A percentile compares a stretch with the other conserved stretches of the same genome.
phyloP scores from a whole-genome alignment of 345 rosid species.

The Salix purpurea region DNA sequence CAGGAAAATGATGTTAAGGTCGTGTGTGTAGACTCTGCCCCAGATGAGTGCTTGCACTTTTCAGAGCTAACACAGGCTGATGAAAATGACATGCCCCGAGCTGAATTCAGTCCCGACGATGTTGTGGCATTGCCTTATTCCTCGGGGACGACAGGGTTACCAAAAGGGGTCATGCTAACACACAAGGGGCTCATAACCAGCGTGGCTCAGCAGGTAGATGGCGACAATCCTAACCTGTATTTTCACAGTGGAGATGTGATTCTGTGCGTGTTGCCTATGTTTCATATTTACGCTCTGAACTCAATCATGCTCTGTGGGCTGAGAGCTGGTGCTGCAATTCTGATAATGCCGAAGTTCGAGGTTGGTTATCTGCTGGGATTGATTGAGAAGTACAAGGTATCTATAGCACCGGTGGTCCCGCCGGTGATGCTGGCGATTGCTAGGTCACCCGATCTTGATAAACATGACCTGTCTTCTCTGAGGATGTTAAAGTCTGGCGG shows the following conservation, averaged over 20 bases:
- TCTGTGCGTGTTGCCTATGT: slow-evolving; percentile 71
- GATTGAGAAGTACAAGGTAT: slow-evolving; percentile 56
- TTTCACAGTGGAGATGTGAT: slow-evolving; percentile 64
- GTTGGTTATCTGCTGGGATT: slow-evolving; percentile 45
- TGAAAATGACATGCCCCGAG: slow-evolving; percentile 31
- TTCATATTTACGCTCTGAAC: slow-evolving; percentile 73
- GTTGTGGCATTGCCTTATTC: slow-evolving; percentile 89
- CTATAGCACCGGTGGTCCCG: slow-evolving; percentile 75
- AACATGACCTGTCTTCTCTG: slow-evolving; percentile 63
- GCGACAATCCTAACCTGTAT: slow-evolving; percentile 85
- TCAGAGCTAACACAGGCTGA: slow-evolving; percentile 48
- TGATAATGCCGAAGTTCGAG: slow-evolving; percentile 85
- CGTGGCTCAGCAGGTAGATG: slow-evolving; percentile 91
- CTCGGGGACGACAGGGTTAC: slow-evolving; percentile 91
- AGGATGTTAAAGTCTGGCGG: slow-evolving; percentile 81
- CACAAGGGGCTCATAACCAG: slow-evolving; percentile 79
- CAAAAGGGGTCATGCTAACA: slow-evolving; percentile 93
- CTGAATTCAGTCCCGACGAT: slow-evolving; percentile 48
- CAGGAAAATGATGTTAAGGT: slow-evolving; percentile 29
- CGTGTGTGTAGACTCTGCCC: slow-evolving; percentile 36
- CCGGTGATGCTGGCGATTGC: slow-evolving; percentile 77
- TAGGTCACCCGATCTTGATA: slow-evolving; percentile 55
- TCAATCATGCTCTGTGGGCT: slow-evolving; percentile 76
- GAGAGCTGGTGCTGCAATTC: slow-evolving; percentile 75
- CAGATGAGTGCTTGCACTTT: slow-evolving; percentile 63